These are phyloP conservation scores for Sporothrix curviconia DNA, from an alignment of 2,329 filamentous ascomycete species.

Conservation along the genomic window DNA sequence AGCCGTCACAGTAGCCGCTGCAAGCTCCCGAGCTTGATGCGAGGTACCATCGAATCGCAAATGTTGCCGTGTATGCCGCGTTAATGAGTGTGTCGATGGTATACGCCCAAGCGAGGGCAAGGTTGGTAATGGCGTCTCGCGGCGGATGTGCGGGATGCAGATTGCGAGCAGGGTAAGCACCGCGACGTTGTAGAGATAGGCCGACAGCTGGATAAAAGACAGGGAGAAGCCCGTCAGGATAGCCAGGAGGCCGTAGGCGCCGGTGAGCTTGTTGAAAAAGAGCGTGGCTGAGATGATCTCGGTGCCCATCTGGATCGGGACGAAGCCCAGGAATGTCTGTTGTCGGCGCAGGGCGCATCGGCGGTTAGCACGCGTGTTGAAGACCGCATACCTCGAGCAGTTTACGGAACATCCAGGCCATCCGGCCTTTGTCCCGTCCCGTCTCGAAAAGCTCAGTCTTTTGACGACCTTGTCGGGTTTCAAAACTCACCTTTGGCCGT, in stretches of 20 bases:
- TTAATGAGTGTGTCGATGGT: conserved; percentile 77
- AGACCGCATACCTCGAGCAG: no score
- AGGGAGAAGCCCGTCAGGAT: conserved; percentile 81
- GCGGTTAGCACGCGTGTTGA: background rate
- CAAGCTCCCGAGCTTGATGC: conserved; percentile 13
- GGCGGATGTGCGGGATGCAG: conserved; percentile 73
- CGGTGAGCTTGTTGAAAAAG: conserved; percentile 86
- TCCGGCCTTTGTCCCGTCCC: no score
- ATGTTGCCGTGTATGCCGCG: conserved; percentile 71
- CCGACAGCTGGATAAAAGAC: conserved; percentile 75
- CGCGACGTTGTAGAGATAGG: conserved; percentile 81
- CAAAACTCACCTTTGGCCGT: conserved; percentile 5
- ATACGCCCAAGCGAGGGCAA: conserved; percentile 81
- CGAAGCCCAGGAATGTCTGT: conserved; percentile 77
- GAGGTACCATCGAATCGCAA: conserved; percentile 81
- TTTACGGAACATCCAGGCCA: no score
- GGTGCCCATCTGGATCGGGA: conserved; percentile 79
- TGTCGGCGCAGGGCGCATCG: background rate
- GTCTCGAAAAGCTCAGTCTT: no score
- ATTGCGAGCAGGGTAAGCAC: conserved; percentile 61
- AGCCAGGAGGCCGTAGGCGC: conserved; percentile 82
- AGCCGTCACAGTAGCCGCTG: background rate
- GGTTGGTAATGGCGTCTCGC: conserved; percentile 71
- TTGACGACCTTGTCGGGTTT: no score
- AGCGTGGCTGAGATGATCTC: conserved; percentile 78